Conservation (phyloP, 345 rosid species). For the Dovyalis caffra region DNA sequence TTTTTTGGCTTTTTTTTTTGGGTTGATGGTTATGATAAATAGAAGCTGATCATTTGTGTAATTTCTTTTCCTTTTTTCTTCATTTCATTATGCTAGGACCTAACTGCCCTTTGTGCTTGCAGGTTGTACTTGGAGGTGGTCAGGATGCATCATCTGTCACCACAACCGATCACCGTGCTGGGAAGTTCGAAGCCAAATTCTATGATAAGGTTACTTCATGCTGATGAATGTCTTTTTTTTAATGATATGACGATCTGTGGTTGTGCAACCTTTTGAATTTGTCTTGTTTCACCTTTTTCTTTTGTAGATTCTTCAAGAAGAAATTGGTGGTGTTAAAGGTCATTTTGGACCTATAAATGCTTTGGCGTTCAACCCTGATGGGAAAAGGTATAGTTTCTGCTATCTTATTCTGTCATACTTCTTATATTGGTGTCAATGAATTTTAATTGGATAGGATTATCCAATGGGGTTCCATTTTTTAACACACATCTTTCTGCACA, state of each 20-base stretch:
- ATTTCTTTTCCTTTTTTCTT: not conserved
- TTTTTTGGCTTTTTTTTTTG: too few species aligned
- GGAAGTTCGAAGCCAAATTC: slow-evolving; percentile 96
- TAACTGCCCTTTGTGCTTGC: slow-evolving; percentile 11
- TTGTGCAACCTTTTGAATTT: not conserved
- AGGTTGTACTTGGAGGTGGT: slow-evolving; percentile 99
- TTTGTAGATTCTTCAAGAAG: slow-evolving; percentile 73
- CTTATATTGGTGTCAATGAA: not conserved
- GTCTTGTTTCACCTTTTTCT: not conserved
- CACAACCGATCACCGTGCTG: slow-evolving; percentile 95
- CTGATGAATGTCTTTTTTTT: not conserved
- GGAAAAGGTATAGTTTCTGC: slow-evolving; percentile 62
- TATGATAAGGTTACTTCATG: slow-evolving; percentile 58
- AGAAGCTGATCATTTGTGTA: not conserved
- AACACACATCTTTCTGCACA: not conserved
- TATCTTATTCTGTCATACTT: not conserved
- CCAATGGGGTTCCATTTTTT: not conserved
- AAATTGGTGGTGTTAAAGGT: slow-evolving; percentile 96
- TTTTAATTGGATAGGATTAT: not conserved
- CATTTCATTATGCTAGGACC: not conserved
- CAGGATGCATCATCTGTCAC: slow-evolving; percentile 97
- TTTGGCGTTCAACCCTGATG: slow-evolving; percentile 92
- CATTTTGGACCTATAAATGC: slow-evolving; percentile 98
- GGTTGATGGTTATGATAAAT: not conserved
- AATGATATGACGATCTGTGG: not conserved